Evolutionary conservation across 495 filamentous ascomycete genomes (phyloP).

Genomic region (Penicillium angulare): DNA sequence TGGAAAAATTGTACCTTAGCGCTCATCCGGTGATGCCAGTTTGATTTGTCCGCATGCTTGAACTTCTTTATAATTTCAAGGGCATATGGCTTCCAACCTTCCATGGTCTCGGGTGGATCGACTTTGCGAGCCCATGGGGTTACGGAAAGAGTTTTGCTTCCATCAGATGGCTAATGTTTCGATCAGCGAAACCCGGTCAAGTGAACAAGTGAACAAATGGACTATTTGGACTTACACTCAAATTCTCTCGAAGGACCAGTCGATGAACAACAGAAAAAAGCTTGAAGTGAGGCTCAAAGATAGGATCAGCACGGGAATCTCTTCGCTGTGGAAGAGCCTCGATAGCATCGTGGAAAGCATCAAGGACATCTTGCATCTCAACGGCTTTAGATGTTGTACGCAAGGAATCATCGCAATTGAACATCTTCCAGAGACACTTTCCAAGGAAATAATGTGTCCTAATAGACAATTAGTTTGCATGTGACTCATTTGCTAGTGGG

Average conservation of each 20-base stretch:
- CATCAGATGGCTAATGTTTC: constrained; percentile 43
- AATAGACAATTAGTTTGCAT: constrained; percentile 9
- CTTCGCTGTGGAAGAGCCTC: constrained; percentile 76
- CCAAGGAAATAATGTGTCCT: constrained; percentile 85
- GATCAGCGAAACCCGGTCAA: constrained; percentile 19
- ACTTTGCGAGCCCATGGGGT: constrained; percentile 57
- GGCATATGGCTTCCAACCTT: constrained; percentile 74
- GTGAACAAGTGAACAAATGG: neutral
- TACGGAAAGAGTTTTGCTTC: constrained; percentile 51
- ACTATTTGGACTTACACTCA: constrained; percentile 28
- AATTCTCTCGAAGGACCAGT: constrained; percentile 51
- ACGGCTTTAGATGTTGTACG: constrained; percentile 47
- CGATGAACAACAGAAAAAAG: constrained; percentile 86
- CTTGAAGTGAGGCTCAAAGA: constrained; percentile 96
- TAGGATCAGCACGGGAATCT: constrained; percentile 74
- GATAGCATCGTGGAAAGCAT: constrained; percentile 72
- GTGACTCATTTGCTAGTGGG: neutral
- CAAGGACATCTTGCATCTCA: constrained; percentile 58
- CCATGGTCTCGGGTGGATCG: constrained; percentile 46
- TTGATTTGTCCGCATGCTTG: constrained; percentile 83
- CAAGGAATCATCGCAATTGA: constrained; percentile 53
- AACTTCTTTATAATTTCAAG: constrained; percentile 70
- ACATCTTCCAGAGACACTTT: constrained; percentile 97
- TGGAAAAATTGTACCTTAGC: constrained; percentile 50
- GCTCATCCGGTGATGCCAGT: constrained; percentile 96